Base-by-base conservation (phyloP, 805 yeast species). In the Komagataella pseudopastoris region DNA sequence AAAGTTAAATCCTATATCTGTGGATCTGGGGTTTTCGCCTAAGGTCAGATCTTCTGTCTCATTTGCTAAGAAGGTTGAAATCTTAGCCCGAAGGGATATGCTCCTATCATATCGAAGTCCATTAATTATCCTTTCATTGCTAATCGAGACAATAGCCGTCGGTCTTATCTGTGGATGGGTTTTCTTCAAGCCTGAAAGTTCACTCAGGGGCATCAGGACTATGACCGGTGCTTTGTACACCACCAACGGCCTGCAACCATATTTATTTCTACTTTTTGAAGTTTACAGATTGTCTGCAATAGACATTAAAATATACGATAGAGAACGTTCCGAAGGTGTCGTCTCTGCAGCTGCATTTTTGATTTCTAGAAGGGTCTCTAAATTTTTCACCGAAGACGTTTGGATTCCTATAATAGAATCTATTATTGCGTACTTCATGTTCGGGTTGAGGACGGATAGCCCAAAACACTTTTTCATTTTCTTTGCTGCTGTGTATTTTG, bases 91-190 rank as follows among this genome's bases (percentile, higher is more conserved):
- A 46, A 65, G 86, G 52, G 72, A 76, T 17, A 55, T 73, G n/a
- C 57, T 69, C 20, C 58, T 78, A 6, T 75, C 79, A 23, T 51
- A 60, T 3, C 66, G 85, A 54, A 86, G 82, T 60, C 72, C 74
- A 12, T 63, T 74, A 50, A 79, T 82, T 0, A 60, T 72, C 67
- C 67, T 58, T 45, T 68, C 76, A 0, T 57, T 75, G 30, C 54
- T 71, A 14, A 60, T 70, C 14, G 76, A 76, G 23, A 61, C 74
- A 0, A 50, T 76, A 0, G 56, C 81, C 5, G 65, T 85, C 55
- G 84, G 88, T 0, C 60, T 79, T 2, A 66, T 80, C n/a, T 66
- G 76, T 46, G 96, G 96, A 0, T 85, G 93, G 89, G 74, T 88
- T 46, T 88, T 82, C 59, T 83, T 66, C 60, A 76, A 76, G 56